Evolutionary conservation across 306 rosid species (phyloP).

Genomic region (Crotalaria pallida): DNA sequence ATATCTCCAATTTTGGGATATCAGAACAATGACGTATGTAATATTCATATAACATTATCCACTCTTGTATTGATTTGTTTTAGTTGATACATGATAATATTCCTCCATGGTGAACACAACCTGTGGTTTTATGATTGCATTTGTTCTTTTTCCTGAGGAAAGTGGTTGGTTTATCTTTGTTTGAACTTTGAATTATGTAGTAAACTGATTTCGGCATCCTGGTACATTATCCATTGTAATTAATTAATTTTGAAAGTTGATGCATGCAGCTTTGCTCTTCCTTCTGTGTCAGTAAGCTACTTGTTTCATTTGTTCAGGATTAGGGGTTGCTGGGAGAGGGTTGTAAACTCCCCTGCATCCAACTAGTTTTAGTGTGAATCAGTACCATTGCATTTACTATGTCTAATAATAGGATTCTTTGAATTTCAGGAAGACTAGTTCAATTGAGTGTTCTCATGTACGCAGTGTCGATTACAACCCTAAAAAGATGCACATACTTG

Average conservation of each 20-base stretch:
- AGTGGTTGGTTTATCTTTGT: neutral
- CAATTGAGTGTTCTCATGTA: conserved; percentile 76
- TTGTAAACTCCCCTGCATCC: conserved; percentile 4
- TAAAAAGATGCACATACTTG: conserved; percentile 68
- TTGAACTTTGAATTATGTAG: conserved; percentile 16
- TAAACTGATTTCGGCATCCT: neutral
- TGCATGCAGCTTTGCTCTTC: neutral
- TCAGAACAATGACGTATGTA: conserved; percentile 88
- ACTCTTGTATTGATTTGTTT: conserved; percentile 12
- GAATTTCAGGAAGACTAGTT: conserved; percentile 70
- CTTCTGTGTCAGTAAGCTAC: neutral
- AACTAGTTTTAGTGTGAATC: conserved; percentile 2
- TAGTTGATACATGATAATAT: neutral
- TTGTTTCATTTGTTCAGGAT: neutral
- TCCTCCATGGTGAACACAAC: neutral
- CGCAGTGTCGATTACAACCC: conserved; percentile 73
- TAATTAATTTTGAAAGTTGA: neutral
- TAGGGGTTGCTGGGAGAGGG: neutral
- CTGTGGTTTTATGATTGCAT: neutral
- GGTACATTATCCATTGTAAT: neutral
- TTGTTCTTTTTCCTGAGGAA: neutral
- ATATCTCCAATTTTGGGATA: conserved; percentile 83
- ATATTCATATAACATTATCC: conserved; percentile 1
- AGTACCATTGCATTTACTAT: conserved; percentile 12
- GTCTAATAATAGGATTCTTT: conserved; percentile 25